Base-by-base conservation (phyloP, 257 asterid genomes). In the Verbascum thapsus region DNA sequence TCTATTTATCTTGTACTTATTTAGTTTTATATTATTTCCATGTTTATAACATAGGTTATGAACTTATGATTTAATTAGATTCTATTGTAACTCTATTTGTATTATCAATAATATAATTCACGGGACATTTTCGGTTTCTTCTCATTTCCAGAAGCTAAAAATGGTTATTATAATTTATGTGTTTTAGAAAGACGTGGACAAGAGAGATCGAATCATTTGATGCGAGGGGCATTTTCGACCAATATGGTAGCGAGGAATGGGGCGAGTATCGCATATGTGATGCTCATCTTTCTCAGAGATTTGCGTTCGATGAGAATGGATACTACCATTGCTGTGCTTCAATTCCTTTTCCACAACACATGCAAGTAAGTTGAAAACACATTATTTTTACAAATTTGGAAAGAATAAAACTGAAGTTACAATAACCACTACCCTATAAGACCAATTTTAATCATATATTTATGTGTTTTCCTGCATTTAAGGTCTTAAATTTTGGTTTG, bases 201-300 rank as follows among this genome's bases (percentile, higher is more conserved):
- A 76, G 61, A 53, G 73, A 54, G 18, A 15, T 42, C 20, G 90
- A 72, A 55, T 69, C 74, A 5, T 94, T 94, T 77, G 97, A 94
- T 74, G 96, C 95, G 13, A 78, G 94, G 45, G 72, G 77, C 65
- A 82, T 94, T 42, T 81, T 78, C 54, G 78, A 81, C 37, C 69
- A 30, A 48, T 94, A 87, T 72, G 97, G 96, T 55, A 67, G 74
- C 10, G 90, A 85, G 67, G 92, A 87, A 68, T 94, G 99, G 99
- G 97, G 99, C 13, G 90, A 74, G 78, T 94, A 83, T 71, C 75
- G 26, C 49, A 63, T 94, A 62, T 69, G 64, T 7, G 88, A 85
- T 81, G 99, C 90, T 70, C 97, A 94, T 76, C 95, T 94, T 61
- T 94, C 99, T 63, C 85, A 78, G 63, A 94, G 91, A 85, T 87